phyloP scores from a whole-genome alignment of 1,139 yeast genomes.

The Pichia inconspicua region DNA sequence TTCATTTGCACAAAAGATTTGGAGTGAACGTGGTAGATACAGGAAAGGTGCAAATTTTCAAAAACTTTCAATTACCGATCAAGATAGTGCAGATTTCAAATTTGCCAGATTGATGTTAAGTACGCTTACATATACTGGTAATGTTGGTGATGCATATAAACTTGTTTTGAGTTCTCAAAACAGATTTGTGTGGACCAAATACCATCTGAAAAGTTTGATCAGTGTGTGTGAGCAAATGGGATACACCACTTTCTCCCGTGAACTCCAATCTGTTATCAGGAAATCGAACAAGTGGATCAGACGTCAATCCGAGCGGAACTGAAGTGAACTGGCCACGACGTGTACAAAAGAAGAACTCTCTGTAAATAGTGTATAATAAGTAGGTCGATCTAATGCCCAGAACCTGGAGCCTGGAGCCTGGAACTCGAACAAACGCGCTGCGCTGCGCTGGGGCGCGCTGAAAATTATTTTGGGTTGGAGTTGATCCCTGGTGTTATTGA shows the following conservation, averaged over 20 bases:
- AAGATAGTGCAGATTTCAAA: slow-evolving; percentile 50
- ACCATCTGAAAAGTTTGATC: slow-evolving; percentile 42
- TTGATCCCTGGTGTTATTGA: too few species aligned
- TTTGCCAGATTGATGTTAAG: slow-evolving; percentile 63
- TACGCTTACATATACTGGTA: slow-evolving; percentile 42
- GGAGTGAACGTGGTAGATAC: slow-evolving; percentile 73
- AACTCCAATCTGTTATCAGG: slow-evolving; percentile 19
- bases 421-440: too few species aligned
- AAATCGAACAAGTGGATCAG: slow-evolving; percentile 13
- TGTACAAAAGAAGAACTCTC: background rate
- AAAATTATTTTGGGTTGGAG: too few species aligned
- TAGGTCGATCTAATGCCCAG: too few species aligned
- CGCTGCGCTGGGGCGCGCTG: too few species aligned
- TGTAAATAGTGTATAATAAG: background rate
- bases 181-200: slow-evolving; percentile 67
- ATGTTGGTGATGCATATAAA: slow-evolving; percentile 62
- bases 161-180: slow-evolving; percentile 59
- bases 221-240: slow-evolving; percentile 45
- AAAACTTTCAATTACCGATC: slow-evolving; percentile 31
- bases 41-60: slow-evolving; percentile 49
- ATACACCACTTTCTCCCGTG: slow-evolving; percentile 15
- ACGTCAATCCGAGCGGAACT: slow-evolving; percentile 4
- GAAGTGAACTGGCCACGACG: background rate
- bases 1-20: slow-evolving; percentile 53
- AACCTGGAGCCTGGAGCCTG: too few species aligned